Evolutionary conservation across 1,284 basidiomycete genomes (phyloP), one percentile per base, ranked within the genome.

Genomic region (Moesziomyces aphidis): DNA sequence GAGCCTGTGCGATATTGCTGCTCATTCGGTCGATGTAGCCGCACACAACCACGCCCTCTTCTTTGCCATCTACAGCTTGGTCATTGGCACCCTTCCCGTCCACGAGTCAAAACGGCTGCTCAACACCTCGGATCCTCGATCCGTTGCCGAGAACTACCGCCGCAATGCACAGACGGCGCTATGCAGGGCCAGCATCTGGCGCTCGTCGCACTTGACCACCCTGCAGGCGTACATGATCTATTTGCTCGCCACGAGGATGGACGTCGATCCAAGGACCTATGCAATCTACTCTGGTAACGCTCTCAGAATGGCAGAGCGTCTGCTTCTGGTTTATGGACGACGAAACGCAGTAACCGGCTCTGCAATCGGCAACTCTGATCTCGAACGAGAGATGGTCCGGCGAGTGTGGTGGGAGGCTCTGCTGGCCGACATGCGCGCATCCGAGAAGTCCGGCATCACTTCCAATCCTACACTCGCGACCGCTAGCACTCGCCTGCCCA

Each of bases 381-480:
- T 60, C 1, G 24, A 53, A 15, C 50, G 48, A 23, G 61, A 63
- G 36, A 50, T 63, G 50, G 34, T 23, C 15, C 52, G n/a, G 9
- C 36, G 54, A n/a, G 13, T 63, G 22, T 63, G 61, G 61, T 63
- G 61, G 61, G 61, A 63, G 44, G 22, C 48, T 21, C 52, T 51
- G 23, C 21, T 31, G 21, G 50, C 47, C 39, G 61, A 63, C 31
- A 51, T 63, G 49, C 61, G 61, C 23, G 53, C 61, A 15, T 51
- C 48, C 34, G 61, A 63, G 24, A 63, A 63, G 44, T 50, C 61
- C 4, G 61, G 61, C 49, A 47, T 63, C 19, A 15, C 59, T 5
- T 45, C 47, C 47, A 44, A 34, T 26, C 48, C 58, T 5, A 48
- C 44, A 4, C 19, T 53, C 6, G 58, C 58, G 15, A 60, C 58